These are phyloP conservation scores for Fragaria nilgerrensis DNA, from an alignment of 306 rosid genomes.

Conservation along the genomic window DNA sequence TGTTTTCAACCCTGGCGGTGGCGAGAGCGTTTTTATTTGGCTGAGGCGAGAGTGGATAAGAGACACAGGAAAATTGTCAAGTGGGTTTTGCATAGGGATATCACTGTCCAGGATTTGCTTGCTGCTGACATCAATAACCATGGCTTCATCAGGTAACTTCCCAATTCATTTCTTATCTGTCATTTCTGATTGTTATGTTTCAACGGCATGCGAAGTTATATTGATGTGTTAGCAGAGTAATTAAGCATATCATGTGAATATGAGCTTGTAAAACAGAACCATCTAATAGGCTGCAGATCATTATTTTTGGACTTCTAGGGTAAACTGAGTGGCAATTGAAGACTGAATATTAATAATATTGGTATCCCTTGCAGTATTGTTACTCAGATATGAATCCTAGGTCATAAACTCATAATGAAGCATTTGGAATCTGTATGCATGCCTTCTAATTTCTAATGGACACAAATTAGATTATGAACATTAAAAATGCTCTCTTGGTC, in stretches of 20 bases:
- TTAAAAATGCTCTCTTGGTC: background rate
- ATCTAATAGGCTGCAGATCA: background rate
- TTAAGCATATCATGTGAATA: background rate
- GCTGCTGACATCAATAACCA: slow-evolving; percentile 72
- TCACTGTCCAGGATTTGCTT: slow-evolving; percentile 70
- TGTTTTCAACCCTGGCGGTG: slow-evolving; percentile 70
- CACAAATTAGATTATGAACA: background rate
- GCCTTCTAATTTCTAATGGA: background rate
- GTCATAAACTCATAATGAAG: background rate
- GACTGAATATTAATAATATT: background rate
- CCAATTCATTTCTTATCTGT: background rate
- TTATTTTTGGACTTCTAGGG: background rate
- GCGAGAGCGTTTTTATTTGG: slow-evolving; percentile 75
- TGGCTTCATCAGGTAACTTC: slow-evolving; percentile 66
- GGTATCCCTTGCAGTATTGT: background rate
- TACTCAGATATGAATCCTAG: background rate
- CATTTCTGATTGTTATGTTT: background rate
- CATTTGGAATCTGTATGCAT: background rate
- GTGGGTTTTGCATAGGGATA: slow-evolving; percentile 68
- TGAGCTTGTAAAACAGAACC: background rate
- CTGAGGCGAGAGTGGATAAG: slow-evolving; percentile 74
- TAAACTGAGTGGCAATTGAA: background rate
- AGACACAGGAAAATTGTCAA: slow-evolving; percentile 62
- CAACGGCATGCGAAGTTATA: background rate
- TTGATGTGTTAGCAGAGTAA: background rate